Percentiles rank a stretch among this genome's conserved stretches.
Evolutionary conservation across 2,329 filamentous ascomycete species (phyloP).

Genomic region (Leptographium galeiforme): DNA sequence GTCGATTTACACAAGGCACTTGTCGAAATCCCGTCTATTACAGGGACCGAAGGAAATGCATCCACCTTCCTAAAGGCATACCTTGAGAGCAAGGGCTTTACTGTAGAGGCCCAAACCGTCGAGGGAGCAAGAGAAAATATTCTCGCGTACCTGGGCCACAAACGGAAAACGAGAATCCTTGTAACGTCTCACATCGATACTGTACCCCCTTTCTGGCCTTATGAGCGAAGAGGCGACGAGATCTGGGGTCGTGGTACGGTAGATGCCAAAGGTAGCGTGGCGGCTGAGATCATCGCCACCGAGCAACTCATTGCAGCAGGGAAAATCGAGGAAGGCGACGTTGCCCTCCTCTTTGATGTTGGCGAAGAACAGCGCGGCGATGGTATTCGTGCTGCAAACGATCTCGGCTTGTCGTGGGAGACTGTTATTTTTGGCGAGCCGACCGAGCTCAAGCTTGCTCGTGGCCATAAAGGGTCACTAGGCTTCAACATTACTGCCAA

Average conservation of each 20-base stretch:
- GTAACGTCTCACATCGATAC: constrained; percentile 3
- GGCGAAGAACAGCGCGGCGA: constrained; percentile 3
- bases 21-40: not conserved
- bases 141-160: not conserved
- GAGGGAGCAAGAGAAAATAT: not conserved
- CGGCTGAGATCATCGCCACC: not conserved
- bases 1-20: not conserved
- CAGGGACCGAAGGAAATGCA: not conserved
- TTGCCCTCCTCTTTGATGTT: not conserved
- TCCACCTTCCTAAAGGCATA: not conserved
- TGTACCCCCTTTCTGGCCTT: not conserved
- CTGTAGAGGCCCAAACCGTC: not conserved
- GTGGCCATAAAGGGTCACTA: constrained; percentile 1
- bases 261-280: constrained; percentile 3
- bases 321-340: not conserved
- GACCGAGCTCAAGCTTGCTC: not conserved
- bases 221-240: not conserved
- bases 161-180: not conserved
- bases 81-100: not conserved
- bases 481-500: not conserved
- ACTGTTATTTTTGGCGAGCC: constrained; percentile 4
- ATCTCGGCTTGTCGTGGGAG: not conserved
- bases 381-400: constrained; percentile 1
- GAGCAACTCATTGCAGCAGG: not conserved
- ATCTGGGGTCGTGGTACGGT: constrained; percentile 2